A percentile compares a stretch with the other conserved stretches of the same genome.
Evolutionary conservation across 495 filamentous ascomycete genomes (phyloP).

Genomic region (Aspergillus diversus): DNA sequence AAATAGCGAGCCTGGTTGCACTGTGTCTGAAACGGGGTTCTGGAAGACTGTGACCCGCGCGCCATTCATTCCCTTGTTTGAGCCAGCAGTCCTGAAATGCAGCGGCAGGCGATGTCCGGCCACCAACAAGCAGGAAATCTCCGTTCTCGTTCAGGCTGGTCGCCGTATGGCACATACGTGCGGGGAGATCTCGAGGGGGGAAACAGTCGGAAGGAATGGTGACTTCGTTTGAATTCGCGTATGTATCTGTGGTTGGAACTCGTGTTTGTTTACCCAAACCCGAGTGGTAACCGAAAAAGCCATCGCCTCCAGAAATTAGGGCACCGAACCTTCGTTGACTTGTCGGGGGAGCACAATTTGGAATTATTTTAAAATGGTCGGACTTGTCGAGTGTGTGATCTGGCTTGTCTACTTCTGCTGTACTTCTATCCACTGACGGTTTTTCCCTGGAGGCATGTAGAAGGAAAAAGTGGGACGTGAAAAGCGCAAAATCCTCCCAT

Average conservation of each 20-base stretch:
- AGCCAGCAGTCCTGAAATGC: conserved; percentile 75
- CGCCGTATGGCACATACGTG: conserved; percentile 78
- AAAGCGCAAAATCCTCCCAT: conserved; percentile 93
- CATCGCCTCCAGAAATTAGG: conserved; percentile 38
- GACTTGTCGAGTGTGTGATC: conserved; percentile 13
- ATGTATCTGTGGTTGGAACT: conserved; percentile 63
- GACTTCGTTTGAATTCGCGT: conserved; percentile 33
- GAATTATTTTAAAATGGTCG: conserved; percentile 26
- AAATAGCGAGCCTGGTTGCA: conserved; percentile 54
- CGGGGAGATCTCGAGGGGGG: conserved; percentile 45
- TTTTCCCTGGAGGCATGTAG: conserved; percentile 58
- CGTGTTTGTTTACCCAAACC: conserved; percentile 66
- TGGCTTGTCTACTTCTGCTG: not conserved
- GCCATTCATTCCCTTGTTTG: conserved; percentile 61
- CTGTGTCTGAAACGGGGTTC: conserved; percentile 73
- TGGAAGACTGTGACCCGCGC: conserved; percentile 62
- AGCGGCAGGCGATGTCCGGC: conserved; percentile 71
- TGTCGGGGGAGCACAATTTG: conserved; percentile 21
- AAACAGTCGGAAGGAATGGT: conserved; percentile 24
- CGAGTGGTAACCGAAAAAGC: conserved; percentile 56
- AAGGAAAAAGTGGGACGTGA: conserved; percentile 84
- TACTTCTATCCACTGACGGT: not conserved
- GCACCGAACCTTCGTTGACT: conserved; percentile 49
- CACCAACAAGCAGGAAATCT: conserved; percentile 71
- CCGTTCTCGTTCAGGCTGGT: conserved; percentile 53